Evolutionary conservation across 2,329 filamentous ascomycete genomes (phyloP), one percentile per base, ranked within the genome.

Genomic region (Aspergillus puulaauensis): DNA sequence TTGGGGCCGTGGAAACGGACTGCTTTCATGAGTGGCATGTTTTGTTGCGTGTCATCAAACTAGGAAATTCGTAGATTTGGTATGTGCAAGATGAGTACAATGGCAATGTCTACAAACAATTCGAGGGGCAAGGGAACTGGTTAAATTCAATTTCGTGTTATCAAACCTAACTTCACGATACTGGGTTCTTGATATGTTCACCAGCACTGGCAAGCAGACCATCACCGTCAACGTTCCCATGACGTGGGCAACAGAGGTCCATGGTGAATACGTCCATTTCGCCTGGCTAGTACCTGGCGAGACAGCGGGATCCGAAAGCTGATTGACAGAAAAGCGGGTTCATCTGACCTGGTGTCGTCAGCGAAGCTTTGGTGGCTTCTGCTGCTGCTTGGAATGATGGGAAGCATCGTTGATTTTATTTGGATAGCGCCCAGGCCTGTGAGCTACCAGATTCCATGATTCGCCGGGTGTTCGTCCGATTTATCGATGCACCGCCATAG

Each of bases 1-100:
- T 65, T 61, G 31, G 62, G 62, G 24, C 72, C 73, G 56, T 76
- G 71, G 56, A 71, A 76, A 17, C 73, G 70, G 37, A 74, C 66
- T 21, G 73, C 70, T 54, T 69, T 68, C 72, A 54, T 48, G n/a
- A 27, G 31, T 27, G 57, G 57, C 39, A 48, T 47, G 6, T 35
- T 53, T 21, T 27, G 27, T 40, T 23, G 17, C 15, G 14, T 17
- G 3, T 46, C 15, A 8, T 27, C 3, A 33, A 46, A 31, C 9
- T 11, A 31, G 27, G 8, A 31, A 11, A 31, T 3, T 31, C 9
- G 27, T 31, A 31, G 8, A 31, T 57, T n/a, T 58, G 4, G 49
- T 40, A 43, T 33, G 27, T 19, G 40, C 35, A 23, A 6, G 15
- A n/a, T 39, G 6, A 35, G 19, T 24, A 51, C 17, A n/a, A 17